Conservation (phyloP, 1,284 basidiomycete genomes). For the Pseudozyma hubeiensis region DNA sequence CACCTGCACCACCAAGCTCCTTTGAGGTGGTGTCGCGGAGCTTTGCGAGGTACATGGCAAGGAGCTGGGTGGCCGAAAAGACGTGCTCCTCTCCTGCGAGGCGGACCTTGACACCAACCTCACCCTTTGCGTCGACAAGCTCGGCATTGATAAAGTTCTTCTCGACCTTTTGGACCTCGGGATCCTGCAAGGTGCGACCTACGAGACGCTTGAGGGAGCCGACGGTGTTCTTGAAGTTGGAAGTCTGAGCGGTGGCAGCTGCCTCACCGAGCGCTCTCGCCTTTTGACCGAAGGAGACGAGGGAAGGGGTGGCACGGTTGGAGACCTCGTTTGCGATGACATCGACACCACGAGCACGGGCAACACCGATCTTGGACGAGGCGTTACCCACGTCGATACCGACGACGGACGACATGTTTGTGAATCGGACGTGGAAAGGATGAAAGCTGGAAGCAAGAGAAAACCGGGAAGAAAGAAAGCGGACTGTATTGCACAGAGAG, state of each 20-base stretch:
- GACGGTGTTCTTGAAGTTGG: conserved; percentile 69
- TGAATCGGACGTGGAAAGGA: background rate
- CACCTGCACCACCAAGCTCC: conserved; percentile 63
- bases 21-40: conserved; percentile 65
- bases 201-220: conserved; percentile 68
- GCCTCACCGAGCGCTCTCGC: conserved; percentile 66
- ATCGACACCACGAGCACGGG: conserved; percentile 66
- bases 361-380: conserved; percentile 66
- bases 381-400: conserved; percentile 67
- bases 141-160: conserved; percentile 68
- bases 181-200: conserved; percentile 63
- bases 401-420: conserved; percentile 63
- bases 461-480: background rate
- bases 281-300: conserved; percentile 68
- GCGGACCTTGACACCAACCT: conserved; percentile 68
- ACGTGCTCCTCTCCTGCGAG: conserved; percentile 63
- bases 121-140: conserved; percentile 66
- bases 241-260: conserved; percentile 67
- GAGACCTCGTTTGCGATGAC: conserved; percentile 67
- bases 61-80: conserved; percentile 68
- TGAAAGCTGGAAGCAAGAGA: background rate
- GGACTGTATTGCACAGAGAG: conserved; percentile 13
- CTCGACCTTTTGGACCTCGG: conserved; percentile 63
- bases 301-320: conserved; percentile 66
- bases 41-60: conserved; percentile 68